Evolutionary conservation across 129 eudicot genomes (phyloP).

Genomic region (Kitagawia praeruptora): DNA sequence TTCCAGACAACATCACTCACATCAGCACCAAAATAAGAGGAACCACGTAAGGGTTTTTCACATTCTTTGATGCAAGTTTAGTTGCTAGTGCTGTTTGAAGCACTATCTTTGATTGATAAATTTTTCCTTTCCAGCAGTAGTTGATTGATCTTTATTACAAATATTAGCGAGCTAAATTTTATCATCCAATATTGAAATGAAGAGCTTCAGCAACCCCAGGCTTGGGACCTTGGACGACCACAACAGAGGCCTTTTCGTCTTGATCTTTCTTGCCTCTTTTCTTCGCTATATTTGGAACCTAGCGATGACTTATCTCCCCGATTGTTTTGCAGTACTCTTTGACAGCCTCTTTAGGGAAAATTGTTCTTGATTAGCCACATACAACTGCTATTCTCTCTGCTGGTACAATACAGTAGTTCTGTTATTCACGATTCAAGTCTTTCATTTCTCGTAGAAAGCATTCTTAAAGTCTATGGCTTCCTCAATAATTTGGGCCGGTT

Average conservation of each 20-base stretch:
- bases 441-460: conserved; percentile 66
- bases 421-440: conserved; percentile 49
- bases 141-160: background rate
- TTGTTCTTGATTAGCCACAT: conserved; percentile 48
- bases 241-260: conserved; percentile 67
- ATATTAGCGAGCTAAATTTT: background rate
- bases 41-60: conserved; percentile 56
- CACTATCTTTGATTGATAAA: background rate
- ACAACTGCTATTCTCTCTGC: conserved; percentile 62
- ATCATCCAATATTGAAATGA: background rate
- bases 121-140: background rate
- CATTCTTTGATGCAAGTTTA: background rate
- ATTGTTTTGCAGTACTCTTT: conserved; percentile 71
- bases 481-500: conserved; percentile 54
- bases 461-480: conserved; percentile 56
- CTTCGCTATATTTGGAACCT: conserved; percentile 64
- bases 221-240: conserved; percentile 72
- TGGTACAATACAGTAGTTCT: conserved; percentile 23
- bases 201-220: conserved; percentile 59
- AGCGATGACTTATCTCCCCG: conserved; percentile 53
- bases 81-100: background rate
- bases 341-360: conserved; percentile 62
- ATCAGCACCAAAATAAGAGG: conserved; percentile 87
- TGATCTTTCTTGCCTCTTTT: conserved; percentile 70
- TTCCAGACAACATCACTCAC: conserved; percentile 88